Evolutionary conservation across 495 filamentous ascomycete genomes (phyloP).

Genomic region (Mycothermus thermophilus): DNA sequence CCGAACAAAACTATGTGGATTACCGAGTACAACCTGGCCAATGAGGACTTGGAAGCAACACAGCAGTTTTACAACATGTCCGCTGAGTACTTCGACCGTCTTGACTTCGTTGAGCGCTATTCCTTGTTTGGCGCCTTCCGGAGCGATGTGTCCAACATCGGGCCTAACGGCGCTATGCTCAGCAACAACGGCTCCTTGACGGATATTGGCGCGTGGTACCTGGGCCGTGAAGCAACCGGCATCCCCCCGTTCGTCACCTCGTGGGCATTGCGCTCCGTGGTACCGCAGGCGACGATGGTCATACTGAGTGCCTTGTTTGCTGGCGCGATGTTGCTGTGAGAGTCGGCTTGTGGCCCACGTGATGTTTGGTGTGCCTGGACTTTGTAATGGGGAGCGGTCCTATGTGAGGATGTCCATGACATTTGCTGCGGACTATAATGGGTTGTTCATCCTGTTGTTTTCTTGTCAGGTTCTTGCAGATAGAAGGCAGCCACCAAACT

Average conservation of each 20-base stretch:
- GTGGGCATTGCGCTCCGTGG: background rate
- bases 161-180: slow-evolving; percentile 53
- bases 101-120: slow-evolving; percentile 48
- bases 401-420: too few species aligned
- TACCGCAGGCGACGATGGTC: background rate
- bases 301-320: background rate
- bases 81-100: slow-evolving; percentile 48
- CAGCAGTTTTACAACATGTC: slow-evolving; percentile 53
- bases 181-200: slow-evolving; percentile 47
- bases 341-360: too few species aligned
- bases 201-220: slow-evolving; percentile 62
- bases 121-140: slow-evolving; percentile 65
- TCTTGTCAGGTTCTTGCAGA: too few species aligned
- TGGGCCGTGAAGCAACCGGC: slow-evolving; percentile 42
- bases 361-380: too few species aligned
- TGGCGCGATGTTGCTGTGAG: background rate
- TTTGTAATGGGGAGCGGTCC: too few species aligned
- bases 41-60: slow-evolving; percentile 37
- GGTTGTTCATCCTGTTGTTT: too few species aligned
- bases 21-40: slow-evolving; percentile 51
- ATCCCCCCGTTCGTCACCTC: slow-evolving; percentile 9
- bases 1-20: slow-evolving; percentile 53
- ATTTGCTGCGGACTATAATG: too few species aligned
- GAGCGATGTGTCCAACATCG: slow-evolving; percentile 50
- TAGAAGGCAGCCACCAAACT: too few species aligned